Conservation (phyloP, 2,329 filamentous ascomycete genomes). For the Microdochium paspali region DNA sequence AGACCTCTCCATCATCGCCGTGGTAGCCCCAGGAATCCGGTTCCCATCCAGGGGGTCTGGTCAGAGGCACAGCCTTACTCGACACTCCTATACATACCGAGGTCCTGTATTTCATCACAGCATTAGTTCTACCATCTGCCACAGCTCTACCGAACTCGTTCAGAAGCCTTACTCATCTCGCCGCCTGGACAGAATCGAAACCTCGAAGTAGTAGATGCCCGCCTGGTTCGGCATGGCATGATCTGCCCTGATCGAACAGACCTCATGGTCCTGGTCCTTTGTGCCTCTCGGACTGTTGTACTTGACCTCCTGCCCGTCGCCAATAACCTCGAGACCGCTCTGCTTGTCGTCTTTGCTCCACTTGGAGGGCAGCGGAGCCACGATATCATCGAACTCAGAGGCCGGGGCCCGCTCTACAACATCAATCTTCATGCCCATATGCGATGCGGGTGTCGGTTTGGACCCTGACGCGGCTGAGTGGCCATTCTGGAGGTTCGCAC, state of each 20-base stretch:
- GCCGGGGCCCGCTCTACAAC: conserved; percentile 67
- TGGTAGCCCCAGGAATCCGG: conserved; percentile 61
- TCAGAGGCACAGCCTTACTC: conserved; percentile 39
- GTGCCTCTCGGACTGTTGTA: conserved; percentile 37
- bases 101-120: conserved; percentile 27
- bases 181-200: conserved; percentile 40
- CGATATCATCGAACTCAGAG: conserved; percentile 44
- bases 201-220: conserved; percentile 91
- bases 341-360: conserved; percentile 80
- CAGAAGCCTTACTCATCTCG: conserved; percentile 41
- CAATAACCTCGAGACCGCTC: conserved; percentile 61
- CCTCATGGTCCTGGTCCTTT: conserved; percentile 57
- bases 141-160: neutral
- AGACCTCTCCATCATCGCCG: conserved; percentile 57
- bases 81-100: conserved; percentile 57
- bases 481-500: conserved; percentile 16
- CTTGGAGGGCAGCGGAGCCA: conserved; percentile 64
- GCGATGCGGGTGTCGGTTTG: conserved; percentile 48
- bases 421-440: conserved; percentile 75
- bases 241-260: conserved; percentile 73
- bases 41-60: conserved; percentile 57
- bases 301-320: conserved; percentile 65
- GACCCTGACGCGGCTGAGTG: conserved; percentile 30
- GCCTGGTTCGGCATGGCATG: conserved; percentile 80
- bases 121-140: neutral